Base-by-base conservation (phyloP, 2,329 filamentous ascomycete genomes). In the Apiospora arundinis region DNA sequence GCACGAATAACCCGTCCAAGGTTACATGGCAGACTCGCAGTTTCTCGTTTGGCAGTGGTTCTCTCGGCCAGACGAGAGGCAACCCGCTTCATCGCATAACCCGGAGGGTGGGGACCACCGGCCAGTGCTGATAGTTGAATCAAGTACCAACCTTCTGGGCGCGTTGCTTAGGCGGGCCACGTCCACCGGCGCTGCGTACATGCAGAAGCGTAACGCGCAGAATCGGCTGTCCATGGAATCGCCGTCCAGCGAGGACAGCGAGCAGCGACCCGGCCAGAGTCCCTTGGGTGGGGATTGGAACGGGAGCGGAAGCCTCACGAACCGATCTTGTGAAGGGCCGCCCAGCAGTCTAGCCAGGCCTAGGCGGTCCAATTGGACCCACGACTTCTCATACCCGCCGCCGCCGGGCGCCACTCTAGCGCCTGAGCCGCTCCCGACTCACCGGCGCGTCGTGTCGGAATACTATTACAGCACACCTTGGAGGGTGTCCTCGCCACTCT, bases 171-270 rank as follows among this genome's bases (percentile, higher is more conserved):
- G 81, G 44, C 81, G 85, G 32, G 81, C 85, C 2, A 83, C 84
- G 4, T 87, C 85, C 56, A 84, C 83, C 0, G 86, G 86, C 0
- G 82, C 83, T 1, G 83, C 84, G 5, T 87, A 84, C 69, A 82
- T 87, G 78, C 82, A 85, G 70, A 80, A 80, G 32, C 80, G 79
- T n/a, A 77, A 70, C 75, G 75, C 76, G 69, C 73, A 65, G 21
- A 56, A 69, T 11, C 66, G 66, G 2, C 32, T 63, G 28, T 63
- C 56, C 4, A n/a, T 40, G 52, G 52, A 60, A n/a, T 60, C 72
- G 37, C 52, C 25, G 16, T 40, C 69, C 48, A 69, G 48, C 65
- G 72, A 71, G 7, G 42, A 66, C 3, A 70, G 67, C 74, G 69
- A 67, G 67, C 56, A 52, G 45, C 60, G 25, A 76, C 71, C 40